Evolutionary conservation across 1,284 basidiomycete species (phyloP).

Genomic region (Rhodotorula glutinis): DNA sequence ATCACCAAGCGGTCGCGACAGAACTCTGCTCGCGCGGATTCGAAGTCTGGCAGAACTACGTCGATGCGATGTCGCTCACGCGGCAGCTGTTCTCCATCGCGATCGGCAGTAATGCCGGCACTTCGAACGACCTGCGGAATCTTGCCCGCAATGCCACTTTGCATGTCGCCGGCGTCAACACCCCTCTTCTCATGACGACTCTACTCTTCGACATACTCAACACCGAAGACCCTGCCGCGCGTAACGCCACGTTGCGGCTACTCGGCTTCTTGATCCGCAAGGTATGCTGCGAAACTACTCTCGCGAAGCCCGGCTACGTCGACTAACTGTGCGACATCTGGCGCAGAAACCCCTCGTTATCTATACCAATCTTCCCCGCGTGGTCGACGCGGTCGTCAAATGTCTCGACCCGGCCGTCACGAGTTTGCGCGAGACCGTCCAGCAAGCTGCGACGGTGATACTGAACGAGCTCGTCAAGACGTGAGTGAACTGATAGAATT

Average conservation of each 20-base stretch:
- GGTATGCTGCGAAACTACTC: conserved; percentile 49
- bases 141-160: conserved; percentile 63
- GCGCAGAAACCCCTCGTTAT: conserved; percentile 75
- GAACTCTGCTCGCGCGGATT: conserved; percentile 88
- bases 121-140: conserved; percentile 50
- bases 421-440: conserved; percentile 75
- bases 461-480: conserved; percentile 82
- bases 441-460: conserved; percentile 89
- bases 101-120: conserved; percentile 70
- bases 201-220: conserved; percentile 79
- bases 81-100: conserved; percentile 79
- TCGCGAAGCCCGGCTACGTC: neutral
- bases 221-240: conserved; percentile 69
- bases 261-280: conserved; percentile 91
- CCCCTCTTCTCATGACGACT: conserved; percentile 92
- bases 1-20: conserved; percentile 70
- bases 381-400: conserved; percentile 94
- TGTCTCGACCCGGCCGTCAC: conserved; percentile 89
- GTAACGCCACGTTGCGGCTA: conserved; percentile 86
- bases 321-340: neutral
- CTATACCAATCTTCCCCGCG: conserved; percentile 76
- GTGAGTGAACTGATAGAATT: too few species aligned
- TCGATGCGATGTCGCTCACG: conserved; percentile 85
- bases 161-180: conserved; percentile 77
- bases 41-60: conserved; percentile 86